These are phyloP conservation scores for Vaccinium vitisidaea DNA, from an alignment of 148 eudicot species.

Conservation along the genomic window DNA sequence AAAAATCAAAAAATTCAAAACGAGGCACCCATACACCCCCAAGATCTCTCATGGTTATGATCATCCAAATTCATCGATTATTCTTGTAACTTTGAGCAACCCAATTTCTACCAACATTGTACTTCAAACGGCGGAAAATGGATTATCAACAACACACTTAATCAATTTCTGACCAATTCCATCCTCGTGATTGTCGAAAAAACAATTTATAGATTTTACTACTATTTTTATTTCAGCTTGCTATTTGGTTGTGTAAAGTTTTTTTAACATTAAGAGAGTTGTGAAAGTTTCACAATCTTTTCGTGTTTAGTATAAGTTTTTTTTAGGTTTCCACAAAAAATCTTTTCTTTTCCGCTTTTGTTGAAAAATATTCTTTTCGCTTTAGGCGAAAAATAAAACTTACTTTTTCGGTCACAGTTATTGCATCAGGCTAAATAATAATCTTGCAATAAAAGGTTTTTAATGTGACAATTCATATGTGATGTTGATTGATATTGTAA, in stretches of 20 bases:
- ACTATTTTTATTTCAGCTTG: background rate
- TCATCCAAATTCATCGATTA: background rate
- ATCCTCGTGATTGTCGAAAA: background rate
- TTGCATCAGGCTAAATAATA: background rate
- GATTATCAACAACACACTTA: background rate
- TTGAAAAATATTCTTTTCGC: too few species aligned
- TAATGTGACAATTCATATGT: background rate
- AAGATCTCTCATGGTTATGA: too few species aligned
- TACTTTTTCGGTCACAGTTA: too few species aligned
- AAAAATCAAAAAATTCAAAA: too few species aligned
- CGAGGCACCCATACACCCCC: too few species aligned
- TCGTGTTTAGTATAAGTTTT: background rate
- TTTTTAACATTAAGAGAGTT: too few species aligned
- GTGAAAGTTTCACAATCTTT: too few species aligned
- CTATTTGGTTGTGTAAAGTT: too few species aligned
- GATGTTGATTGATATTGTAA: background rate
- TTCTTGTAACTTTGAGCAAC: background rate
- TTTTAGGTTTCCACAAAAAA: background rate
- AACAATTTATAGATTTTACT: background rate
- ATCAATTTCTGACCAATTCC: background rate
- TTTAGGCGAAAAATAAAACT: too few species aligned
- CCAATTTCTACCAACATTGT: background rate
- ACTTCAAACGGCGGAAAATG: background rate
- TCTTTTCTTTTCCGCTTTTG: background rate
- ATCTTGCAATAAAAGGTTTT: background rate